Percentiles rank a stretch among this genome's conserved stretches.
These are phyloP conservation scores for Ogataea polymorpha DNA, from an alignment of 805 yeast species.

Conservation along the genomic window DNA sequence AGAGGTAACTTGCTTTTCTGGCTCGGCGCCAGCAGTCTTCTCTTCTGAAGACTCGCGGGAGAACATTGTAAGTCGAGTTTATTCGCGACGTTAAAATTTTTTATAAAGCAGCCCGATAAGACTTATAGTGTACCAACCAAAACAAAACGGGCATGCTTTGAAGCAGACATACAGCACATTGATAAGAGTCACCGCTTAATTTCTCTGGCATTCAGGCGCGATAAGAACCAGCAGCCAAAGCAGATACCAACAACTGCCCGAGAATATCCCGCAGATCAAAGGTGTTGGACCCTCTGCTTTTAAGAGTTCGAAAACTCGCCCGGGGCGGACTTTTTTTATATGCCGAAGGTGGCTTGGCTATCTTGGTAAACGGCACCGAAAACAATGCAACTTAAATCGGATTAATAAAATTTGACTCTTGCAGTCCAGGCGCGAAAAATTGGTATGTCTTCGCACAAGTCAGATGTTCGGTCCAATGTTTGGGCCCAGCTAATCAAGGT, in stretches of 20 bases:
- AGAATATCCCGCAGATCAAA: too few relatives aligned
- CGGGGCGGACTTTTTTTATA: not conserved
- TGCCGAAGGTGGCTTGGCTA: not conserved
- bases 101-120: slow-evolving; percentile 1
- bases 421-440: not conserved
- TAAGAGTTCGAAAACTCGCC: not conserved
- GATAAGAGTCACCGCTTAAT: not conserved
- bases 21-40: not conserved
- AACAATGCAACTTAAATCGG: not conserved
- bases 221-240: not conserved
- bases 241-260: too few relatives aligned
- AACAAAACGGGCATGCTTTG: not conserved
- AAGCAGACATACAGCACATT: not conserved
- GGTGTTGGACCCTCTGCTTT: not conserved
- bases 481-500: slow-evolving; percentile 30
- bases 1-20: slow-evolving; percentile 11
- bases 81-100: not conserved
- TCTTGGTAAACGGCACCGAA: not conserved
- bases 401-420: not conserved
- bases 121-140: not conserved
- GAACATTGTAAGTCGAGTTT: not conserved
- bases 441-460: slow-evolving; percentile 15
- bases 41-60: slow-evolving; percentile 4
- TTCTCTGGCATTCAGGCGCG: not conserved
- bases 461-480: slow-evolving; percentile 27